Percentiles rank a stretch among this genome's conserved stretches.
These are phyloP conservation scores for Hericium alpestre DNA, from an alignment of 768 basidiomycete genomes.

Conservation along the genomic window DNA sequence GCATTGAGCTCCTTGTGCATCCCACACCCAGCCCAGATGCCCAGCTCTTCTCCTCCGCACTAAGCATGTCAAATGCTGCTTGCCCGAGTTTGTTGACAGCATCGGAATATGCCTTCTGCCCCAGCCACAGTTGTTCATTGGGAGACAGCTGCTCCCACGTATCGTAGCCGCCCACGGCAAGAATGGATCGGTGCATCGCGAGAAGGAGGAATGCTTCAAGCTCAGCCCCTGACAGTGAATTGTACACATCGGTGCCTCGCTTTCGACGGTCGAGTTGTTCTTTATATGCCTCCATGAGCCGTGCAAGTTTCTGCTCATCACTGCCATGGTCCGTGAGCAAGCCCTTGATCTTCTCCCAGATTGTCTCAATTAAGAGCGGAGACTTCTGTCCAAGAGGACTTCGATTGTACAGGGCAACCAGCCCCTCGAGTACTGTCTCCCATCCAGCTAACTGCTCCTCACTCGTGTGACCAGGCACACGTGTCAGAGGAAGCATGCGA, in stretches of 20 bases:
- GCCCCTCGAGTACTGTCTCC: not conserved
- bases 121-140: not conserved
- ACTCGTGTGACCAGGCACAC: not conserved
- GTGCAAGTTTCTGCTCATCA: not conserved
- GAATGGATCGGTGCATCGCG: not conserved
- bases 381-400: not conserved
- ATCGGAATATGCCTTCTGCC: not conserved
- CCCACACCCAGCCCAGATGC: conserved; percentile 2
- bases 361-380: not conserved
- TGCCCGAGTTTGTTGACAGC: not conserved
- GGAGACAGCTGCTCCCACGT: not conserved
- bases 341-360: not conserved
- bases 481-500: not conserved
- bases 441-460: not conserved
- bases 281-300: not conserved
- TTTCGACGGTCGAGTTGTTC: not conserved
- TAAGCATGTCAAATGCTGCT: not conserved
- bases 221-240: not conserved
- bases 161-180: not conserved
- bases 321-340: not conserved
- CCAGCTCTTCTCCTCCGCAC: not conserved
- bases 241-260: not conserved
- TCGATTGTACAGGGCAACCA: not conserved
- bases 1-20: conserved; percentile 14
- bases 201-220: not conserved